Base-by-base conservation (phyloP, 2,329 filamentous ascomycete species). In the Diaporthe nobilis region DNA sequence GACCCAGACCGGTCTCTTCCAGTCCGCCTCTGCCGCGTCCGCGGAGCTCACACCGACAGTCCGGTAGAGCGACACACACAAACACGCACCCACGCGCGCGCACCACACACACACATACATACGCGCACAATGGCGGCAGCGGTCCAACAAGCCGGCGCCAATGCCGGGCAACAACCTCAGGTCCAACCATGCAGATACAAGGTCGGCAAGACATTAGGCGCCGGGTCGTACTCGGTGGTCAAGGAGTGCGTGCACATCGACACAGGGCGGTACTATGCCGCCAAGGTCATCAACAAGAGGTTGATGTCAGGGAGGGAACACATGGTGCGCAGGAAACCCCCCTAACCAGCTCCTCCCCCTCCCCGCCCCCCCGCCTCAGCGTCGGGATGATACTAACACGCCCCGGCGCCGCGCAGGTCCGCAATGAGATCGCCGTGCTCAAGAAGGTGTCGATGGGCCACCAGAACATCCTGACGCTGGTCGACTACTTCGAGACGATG, bases 401-500 rank as follows among this genome's bases (percentile, higher is more conserved):
- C 31, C 28, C 37, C 31, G 25, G 42, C 8, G 28, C 5, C 31
- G 5, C 34, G n/a, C 76, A 98, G 95, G 95, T 98, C 76, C 94
- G 97, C 78, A 99, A 99, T 84, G 97, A 99, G 86, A 99, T 99
- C 81, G 96, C 97, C 9, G 95, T 99, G 37, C 90, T 99, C 79
- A 98, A 98, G 85, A 94, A 94, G 82, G 96, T 99, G n/a, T 98
- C 96, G 1, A 98, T 99, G 94, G 97, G 97, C 73, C 96, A 99
- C 86, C 95, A 97, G 85, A 99, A 99, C 83, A 98, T 99, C 83
- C 88, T 99, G 77, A 99, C 97, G 1, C 90, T 99, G 76, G 97
- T 98, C 81, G 97, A 99, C 87, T 99, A 98, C 86, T 99, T 99
- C 83, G 97, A 99, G 87, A 99, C 97, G 9, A 98, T 98, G 94